Evolutionary conservation across 2,329 filamentous ascomycete genomes (phyloP), one percentile per base, ranked within the genome.

Genomic region (Colletotrichum orchidophilum): DNA sequence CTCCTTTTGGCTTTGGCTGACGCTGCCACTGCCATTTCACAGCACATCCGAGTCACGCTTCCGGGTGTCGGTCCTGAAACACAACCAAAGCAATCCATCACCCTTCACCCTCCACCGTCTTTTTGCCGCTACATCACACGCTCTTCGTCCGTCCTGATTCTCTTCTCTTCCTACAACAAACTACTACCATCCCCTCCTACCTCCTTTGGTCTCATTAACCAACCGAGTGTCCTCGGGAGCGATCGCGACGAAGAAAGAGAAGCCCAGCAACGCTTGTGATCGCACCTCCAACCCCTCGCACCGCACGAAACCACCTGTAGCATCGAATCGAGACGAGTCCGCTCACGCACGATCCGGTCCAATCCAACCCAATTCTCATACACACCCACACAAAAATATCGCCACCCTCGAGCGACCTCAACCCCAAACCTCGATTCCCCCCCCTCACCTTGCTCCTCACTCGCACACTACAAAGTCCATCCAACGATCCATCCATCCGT

Each of bases 281-380:
- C 27, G 27, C 57, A 33, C 52, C n/a, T 46, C 63, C 63, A 61
- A 70, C 68, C 69, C 57, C 53, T 71, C 65, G 63, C 33, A 53
- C 64, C 26, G 59, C 11, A 71, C 69, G 69, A 71, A 66, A 68
- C 59, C 21, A 46, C 39, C 39, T 7, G 8, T 63, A 71, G 64
- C 46, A 69, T 71, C 64, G 69, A 69, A 71, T 63, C 69, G 59
- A 71, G 69, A 71, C 69, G 69, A 71, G 69, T 71, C 59, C 65
- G 69, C 69, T 69, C 69, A 69, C 69, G 46, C 69, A 68, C 64
- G 50, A 68, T 63, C 59, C 64, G 58, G 59, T 70, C 64, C 68
- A 71, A 63, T 59, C 53, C 57, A 68, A 68, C 53, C 50, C 52
- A 60, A 66, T 39, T 61, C 67, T 60, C 53, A n/a, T 39, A 60